These are phyloP conservation scores for Dimocarpus longan DNA, from an alignment of 345 rosid species.

Conservation along the genomic window DNA sequence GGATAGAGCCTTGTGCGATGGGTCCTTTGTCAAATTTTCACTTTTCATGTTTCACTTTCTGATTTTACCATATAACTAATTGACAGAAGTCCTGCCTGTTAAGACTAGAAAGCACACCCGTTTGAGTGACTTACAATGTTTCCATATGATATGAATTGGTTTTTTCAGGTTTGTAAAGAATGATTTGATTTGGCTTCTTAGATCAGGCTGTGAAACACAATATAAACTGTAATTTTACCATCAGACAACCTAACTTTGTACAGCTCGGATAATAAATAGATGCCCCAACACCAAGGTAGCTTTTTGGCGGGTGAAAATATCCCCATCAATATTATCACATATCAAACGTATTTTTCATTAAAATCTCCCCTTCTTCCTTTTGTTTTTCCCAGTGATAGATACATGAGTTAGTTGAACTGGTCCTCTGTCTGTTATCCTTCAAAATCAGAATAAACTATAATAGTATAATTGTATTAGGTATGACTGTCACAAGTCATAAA, in stretches of 20 bases:
- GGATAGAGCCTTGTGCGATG: not conserved
- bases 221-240: not conserved
- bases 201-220: not conserved
- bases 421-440: not conserved
- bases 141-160: too few species aligned
- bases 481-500: not conserved
- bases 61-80: not conserved
- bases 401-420: not conserved
- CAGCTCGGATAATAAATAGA: not conserved
- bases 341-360: not conserved
- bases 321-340: not conserved
- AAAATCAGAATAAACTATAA: not conserved
- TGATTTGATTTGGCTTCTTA: not conserved
- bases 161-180: not conserved
- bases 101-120: not conserved
- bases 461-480: constrained; percentile 6
- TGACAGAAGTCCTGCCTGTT: not conserved
- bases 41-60: not conserved
- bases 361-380: not conserved
- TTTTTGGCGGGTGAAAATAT: not conserved
- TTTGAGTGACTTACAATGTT: constrained; percentile 9
- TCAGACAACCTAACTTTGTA: not conserved
- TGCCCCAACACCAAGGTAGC: not conserved
- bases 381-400: not conserved
- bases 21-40: not conserved